A percentile compares a stretch with the other conserved stretches of the same genome.
Evolutionary conservation across 2,329 filamentous ascomycete genomes (phyloP).

Genomic region (Epichloe gansuensis): DNA sequence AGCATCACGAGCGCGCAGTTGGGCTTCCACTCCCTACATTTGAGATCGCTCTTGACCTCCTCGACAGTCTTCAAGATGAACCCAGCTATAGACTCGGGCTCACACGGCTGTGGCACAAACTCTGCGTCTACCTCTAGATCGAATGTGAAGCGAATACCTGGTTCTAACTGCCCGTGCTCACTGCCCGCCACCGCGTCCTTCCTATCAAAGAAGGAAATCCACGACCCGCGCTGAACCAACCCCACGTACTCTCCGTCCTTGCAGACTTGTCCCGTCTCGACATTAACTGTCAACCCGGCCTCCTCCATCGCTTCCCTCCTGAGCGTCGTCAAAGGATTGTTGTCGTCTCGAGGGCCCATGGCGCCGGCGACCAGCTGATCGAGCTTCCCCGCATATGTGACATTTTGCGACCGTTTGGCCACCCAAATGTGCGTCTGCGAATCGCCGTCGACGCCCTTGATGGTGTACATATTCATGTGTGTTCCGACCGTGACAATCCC

Average conservation of each 20-base stretch:
- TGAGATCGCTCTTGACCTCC: conserved; percentile 18
- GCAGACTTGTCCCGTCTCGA: conserved; percentile 11
- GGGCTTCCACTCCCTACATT: conserved; percentile 21
- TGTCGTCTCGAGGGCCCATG: conserved; percentile 18
- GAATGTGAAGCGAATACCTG: conserved; percentile 24
- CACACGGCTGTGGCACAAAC: conserved; percentile 12
- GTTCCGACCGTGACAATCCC: conserved; percentile 24
- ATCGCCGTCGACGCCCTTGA: conserved; percentile 11
- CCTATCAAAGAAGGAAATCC: conserved; percentile 23
- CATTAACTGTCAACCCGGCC: conserved; percentile 17
- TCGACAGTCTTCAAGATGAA: conserved; percentile 17
- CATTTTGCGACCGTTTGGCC: conserved; percentile 16
- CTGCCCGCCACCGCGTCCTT: conserved; percentile 18
- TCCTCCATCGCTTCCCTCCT: conserved; percentile 22
- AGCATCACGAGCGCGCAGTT: conserved; percentile 27
- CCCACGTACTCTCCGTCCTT: conserved; percentile 12
- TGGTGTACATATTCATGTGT: conserved; percentile 24
- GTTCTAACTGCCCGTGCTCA: conserved; percentile 22
- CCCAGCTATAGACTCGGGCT: conserved; percentile 16
- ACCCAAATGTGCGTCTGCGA: conserved; percentile 20
- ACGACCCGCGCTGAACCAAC: conserved; percentile 10
- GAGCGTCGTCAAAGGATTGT: conserved; percentile 17
- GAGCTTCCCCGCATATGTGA: conserved; percentile 22
- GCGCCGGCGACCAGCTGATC: conserved; percentile 26
- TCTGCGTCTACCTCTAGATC: conserved; percentile 19